phyloP scores from a whole-genome alignment of 208 protist genomes.

The Leishmania turanica region DNA sequence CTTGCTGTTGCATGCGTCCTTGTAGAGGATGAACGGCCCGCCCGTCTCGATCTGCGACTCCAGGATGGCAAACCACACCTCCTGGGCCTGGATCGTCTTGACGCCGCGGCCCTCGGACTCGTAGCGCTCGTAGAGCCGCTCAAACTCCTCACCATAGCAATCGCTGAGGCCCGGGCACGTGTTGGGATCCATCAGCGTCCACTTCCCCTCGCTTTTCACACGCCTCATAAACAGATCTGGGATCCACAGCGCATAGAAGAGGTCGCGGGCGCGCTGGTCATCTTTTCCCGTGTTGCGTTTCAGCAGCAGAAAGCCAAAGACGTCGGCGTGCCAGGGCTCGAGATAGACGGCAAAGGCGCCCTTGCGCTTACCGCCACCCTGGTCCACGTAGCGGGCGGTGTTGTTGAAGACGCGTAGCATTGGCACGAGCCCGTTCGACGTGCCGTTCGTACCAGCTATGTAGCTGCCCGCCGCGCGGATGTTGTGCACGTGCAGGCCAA shows the following conservation, averaged over 20 bases:
- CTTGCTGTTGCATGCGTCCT: conserved; percentile 99
- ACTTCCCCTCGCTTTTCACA: conserved; percentile 94
- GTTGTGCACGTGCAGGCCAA: conserved; percentile 97
- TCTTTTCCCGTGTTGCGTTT: conserved; percentile 99
- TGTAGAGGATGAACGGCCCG: conserved; percentile 99
- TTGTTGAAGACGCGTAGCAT: conserved; percentile 99
- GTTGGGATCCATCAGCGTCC: conserved; percentile 98
- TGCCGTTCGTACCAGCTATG: conserved; percentile 98
- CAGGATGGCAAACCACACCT: conserved; percentile 99
- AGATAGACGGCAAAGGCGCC: conserved; percentile 99
- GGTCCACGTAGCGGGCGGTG: conserved; percentile 99
- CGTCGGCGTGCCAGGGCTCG: conserved; percentile 99
- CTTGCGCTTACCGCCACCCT: conserved; percentile 98
- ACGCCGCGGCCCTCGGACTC: conserved; percentile 91
- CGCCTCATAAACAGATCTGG: conserved; percentile 99
- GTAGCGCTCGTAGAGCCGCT: conserved; percentile 94
- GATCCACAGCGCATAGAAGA: conserved; percentile 99
- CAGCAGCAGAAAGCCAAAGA: conserved; percentile 98
- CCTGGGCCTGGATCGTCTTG: conserved; percentile 94
- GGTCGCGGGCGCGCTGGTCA: conserved; percentile 97
- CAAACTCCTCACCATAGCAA: conserved; percentile 96
- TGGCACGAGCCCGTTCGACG: conserved; percentile 97
- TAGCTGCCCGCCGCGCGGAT: conserved; percentile 96
- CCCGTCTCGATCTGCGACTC: conserved; percentile 99
- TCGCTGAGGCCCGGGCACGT: conserved; percentile 96